These are phyloP conservation scores for Xanthoconium purpureum DNA, from an alignment of 768 basidiomycete species.

Conservation along the genomic window DNA sequence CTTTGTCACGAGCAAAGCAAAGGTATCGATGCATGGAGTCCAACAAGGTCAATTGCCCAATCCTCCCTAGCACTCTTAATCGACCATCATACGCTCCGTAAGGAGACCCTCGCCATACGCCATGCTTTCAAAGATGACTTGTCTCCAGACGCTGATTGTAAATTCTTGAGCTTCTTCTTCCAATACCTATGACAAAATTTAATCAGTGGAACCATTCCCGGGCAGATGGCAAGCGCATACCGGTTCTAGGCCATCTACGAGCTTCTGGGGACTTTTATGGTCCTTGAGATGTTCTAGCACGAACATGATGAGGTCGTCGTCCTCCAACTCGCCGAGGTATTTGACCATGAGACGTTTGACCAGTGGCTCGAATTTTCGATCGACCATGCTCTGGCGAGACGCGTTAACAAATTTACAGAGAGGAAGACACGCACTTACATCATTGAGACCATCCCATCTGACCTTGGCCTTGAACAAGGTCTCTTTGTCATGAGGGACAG, in stretches of 20 bases:
- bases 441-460: conserved; percentile 87
- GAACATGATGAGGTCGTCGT: conserved; percentile 93
- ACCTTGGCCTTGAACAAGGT: conserved; percentile 80
- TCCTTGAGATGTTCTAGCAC: conserved; percentile 91
- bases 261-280: conserved; percentile 78
- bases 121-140: conserved; percentile 93
- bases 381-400: conserved; percentile 65
- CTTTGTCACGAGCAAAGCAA: conserved; percentile 28
- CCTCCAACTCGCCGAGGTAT: conserved; percentile 88
- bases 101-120: conserved; percentile 87
- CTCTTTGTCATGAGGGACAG: conserved; percentile 77
- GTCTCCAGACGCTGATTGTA: conserved; percentile 79
- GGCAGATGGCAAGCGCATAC: conserved; percentile 49
- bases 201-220: conserved; percentile 2
- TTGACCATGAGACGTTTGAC: conserved; percentile 80
- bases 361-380: conserved; percentile 81
- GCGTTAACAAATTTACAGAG: conserved; percentile 11
- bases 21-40: conserved; percentile 23
- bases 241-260: conserved; percentile 87
- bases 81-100: conserved; percentile 82
- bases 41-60: conserved; percentile 13
- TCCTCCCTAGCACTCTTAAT: conserved; percentile 36
- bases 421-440: conserved; percentile 50
- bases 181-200: conserved; percentile 57
- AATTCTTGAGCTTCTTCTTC: conserved; percentile 89